Percentiles rank a stretch among this genome's conserved stretches.
These are phyloP conservation scores for Hibiscus syriacus DNA, from an alignment of 345 rosid species.

Conservation along the genomic window DNA sequence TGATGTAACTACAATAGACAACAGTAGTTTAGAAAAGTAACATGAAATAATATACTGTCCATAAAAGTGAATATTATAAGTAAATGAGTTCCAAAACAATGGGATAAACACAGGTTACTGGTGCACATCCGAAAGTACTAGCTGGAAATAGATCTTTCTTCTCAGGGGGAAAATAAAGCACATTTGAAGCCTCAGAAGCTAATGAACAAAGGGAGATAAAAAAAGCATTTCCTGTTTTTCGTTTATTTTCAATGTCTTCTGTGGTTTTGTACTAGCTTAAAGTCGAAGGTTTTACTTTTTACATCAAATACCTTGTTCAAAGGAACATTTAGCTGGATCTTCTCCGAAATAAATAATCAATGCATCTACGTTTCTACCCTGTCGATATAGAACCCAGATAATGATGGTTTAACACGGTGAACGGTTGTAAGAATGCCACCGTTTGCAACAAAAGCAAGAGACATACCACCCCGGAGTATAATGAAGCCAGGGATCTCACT, in stretches of 20 bases:
- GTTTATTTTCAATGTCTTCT: neutral
- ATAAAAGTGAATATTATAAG: neutral
- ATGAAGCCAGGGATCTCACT: conserved; percentile 69
- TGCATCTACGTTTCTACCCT: conserved; percentile 87
- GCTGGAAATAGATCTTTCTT: neutral
- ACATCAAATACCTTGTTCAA: conserved; percentile 64
- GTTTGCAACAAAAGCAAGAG: neutral
- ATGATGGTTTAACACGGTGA: neutral
- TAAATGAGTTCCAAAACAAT: neutral
- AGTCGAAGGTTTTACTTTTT: neutral
- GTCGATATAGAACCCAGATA: conserved; percentile 12
- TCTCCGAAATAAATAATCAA: conserved; percentile 91
- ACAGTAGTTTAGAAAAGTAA: conserved; percentile 15
- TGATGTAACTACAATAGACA: conserved; percentile 37
- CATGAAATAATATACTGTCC: neutral
- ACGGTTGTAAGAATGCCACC: conserved; percentile 1
- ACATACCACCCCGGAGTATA: conserved; percentile 82
- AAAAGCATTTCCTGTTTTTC: no score
- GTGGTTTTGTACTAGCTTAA: neutral
- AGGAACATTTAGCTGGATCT: conserved; percentile 86
- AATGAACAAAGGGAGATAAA: neutral
- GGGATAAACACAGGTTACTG: neutral
- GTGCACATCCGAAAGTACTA: neutral
- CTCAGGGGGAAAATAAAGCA: neutral
- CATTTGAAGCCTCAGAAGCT: neutral